A percentile compares a stretch with the other conserved stretches of the same genome.
Evolutionary conservation across 2,329 filamentous ascomycete species (phyloP).

Genomic region (Thelonectria rubi): DNA sequence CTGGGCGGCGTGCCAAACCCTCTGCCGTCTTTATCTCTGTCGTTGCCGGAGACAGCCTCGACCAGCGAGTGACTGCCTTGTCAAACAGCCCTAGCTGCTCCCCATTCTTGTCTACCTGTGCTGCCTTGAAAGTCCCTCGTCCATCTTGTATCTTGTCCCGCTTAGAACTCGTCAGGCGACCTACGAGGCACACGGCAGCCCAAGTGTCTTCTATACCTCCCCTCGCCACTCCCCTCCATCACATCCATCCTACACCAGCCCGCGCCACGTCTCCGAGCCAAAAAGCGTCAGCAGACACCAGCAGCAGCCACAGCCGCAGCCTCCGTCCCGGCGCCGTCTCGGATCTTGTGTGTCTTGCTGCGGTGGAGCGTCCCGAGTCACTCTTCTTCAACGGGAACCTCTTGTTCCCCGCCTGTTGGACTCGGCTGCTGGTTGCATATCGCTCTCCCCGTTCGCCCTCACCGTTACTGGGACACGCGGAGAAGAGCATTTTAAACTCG

Average conservation of each 20-base stretch:
- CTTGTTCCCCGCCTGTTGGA: slow-evolving; percentile 26
- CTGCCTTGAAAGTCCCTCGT: slow-evolving; percentile 8
- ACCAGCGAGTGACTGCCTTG: neutral
- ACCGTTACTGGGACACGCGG: slow-evolving; percentile 26
- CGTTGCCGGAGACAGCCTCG: neutral
- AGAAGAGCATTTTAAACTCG: slow-evolving; percentile 1
- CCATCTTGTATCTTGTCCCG: neutral
- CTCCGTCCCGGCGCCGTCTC: slow-evolving; percentile 22
- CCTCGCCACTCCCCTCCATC: slow-evolving; percentile 14
- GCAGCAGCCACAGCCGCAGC: slow-evolving; percentile 20
- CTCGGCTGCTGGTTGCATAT: slow-evolving; percentile 25
- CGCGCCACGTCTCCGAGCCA: slow-evolving; percentile 18
- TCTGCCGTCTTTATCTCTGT: slow-evolving; percentile 4
- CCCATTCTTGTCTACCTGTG: neutral
- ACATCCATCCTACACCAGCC: slow-evolving; percentile 21
- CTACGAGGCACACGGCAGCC: slow-evolving; percentile 12
- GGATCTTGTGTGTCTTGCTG: slow-evolving; percentile 19
- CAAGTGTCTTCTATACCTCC: slow-evolving; percentile 6
- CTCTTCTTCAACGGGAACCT: slow-evolving; percentile 25
- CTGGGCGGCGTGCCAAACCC: neutral
- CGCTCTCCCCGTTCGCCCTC: slow-evolving; percentile 36
- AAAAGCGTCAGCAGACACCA: slow-evolving; percentile 19
- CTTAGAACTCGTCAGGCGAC: slow-evolving; percentile 18
- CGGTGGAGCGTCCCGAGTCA: slow-evolving; percentile 15
- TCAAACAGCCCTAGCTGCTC: neutral